phyloP scores from a whole-genome alignment of 1,284 basidiomycete genomes.

The Melampsora occidentalis region DNA sequence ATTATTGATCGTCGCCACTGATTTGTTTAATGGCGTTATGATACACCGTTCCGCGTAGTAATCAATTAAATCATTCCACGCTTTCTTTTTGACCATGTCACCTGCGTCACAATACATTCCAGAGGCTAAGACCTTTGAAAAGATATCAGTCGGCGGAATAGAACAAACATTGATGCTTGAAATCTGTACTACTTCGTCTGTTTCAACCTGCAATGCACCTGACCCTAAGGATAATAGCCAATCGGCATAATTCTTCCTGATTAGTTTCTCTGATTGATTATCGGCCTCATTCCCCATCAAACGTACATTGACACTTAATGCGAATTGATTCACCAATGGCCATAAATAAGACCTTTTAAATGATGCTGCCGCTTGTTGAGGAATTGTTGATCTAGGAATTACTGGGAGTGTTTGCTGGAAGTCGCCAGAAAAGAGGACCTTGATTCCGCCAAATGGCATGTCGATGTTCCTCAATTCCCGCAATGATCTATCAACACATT shows the following conservation, averaged over 20 bases:
- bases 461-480: not conserved
- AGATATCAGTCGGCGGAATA: too few relatives aligned
- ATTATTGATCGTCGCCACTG: not conserved
- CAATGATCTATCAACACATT: not conserved
- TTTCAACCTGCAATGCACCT: not conserved
- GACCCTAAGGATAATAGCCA: not conserved
- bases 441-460: slow-evolving; percentile 5
- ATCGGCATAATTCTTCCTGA: not conserved
- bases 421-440: slow-evolving; percentile 16
- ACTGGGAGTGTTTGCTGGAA: too few relatives aligned
- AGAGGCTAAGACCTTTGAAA: too few relatives aligned
- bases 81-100: too few relatives aligned
- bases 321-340: not conserved
- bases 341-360: not conserved
- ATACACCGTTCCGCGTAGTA: not conserved
- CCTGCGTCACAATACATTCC: too few relatives aligned
- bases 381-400: too few relatives aligned
- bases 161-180: too few relatives aligned
- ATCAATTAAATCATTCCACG: not conserved
- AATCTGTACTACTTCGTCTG: too few relatives aligned
- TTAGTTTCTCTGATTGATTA: not conserved
- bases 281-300: not conserved
- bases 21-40: not conserved
- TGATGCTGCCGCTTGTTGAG: too few relatives aligned
- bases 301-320: not conserved